Evolutionary conservation across 2,329 filamentous ascomycete species (phyloP).

Genomic region (Didymella lethalis): DNA sequence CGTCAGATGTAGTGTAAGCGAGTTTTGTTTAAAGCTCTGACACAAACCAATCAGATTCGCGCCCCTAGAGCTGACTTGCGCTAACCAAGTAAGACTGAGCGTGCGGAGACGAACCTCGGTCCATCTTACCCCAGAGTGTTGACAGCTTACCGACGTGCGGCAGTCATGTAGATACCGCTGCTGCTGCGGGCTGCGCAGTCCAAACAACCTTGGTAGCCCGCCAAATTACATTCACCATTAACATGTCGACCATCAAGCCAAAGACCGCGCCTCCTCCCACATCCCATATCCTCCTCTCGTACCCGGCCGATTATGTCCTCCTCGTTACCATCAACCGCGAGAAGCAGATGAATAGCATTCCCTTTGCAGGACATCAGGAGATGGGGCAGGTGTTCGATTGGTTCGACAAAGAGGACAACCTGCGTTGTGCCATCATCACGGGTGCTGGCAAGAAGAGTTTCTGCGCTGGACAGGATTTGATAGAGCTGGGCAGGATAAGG

Average conservation of each 20-base stretch:
- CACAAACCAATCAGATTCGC: not conserved
- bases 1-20: no score
- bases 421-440: constrained; percentile 58
- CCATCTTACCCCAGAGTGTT: constrained; percentile 12
- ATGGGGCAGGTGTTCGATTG: constrained; percentile 60
- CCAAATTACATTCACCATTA: not conserved
- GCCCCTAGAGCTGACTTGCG: not conserved
- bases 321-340: constrained; percentile 64
- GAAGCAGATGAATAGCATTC: constrained; percentile 57
- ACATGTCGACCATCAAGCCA: constrained; percentile 40
- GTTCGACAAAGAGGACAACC: constrained; percentile 61
- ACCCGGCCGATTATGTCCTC: constrained; percentile 58
- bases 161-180: constrained; percentile 17
- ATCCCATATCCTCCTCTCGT: constrained; percentile 52
- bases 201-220: not conserved
- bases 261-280: constrained; percentile 43
- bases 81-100: constrained; percentile 8
- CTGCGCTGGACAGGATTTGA: constrained; percentile 64
- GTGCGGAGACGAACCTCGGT: constrained; percentile 16
- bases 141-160: constrained; percentile 9
- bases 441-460: constrained; percentile 63
- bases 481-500: constrained; percentile 52
- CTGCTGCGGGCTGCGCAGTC: not conserved
- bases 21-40: no score
- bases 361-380: constrained; percentile 56